These are phyloP conservation scores for Kuraishia ogatae DNA, from an alignment of 805 yeast species.

Conservation along the genomic window DNA sequence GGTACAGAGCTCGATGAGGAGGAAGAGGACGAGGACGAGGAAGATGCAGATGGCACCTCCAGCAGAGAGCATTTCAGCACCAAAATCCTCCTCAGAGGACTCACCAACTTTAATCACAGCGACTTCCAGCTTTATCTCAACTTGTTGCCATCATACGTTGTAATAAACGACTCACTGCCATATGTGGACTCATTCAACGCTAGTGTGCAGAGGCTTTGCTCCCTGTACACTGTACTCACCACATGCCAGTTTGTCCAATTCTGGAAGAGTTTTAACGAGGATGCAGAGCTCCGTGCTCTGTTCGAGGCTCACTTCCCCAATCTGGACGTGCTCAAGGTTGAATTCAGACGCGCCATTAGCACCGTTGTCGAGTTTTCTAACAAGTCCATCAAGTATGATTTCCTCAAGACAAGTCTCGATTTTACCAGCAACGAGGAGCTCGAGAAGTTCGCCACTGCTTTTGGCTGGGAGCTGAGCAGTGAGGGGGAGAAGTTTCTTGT, in stretches of 20 bases:
- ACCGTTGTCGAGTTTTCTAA: constrained; percentile 4
- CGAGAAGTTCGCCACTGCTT: neutral
- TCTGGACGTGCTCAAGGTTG: constrained; percentile 2
- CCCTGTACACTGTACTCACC: constrained; percentile 3
- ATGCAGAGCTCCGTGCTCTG: constrained; percentile 1
- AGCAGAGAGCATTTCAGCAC: constrained; percentile 30
- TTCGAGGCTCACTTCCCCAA: constrained; percentile 3
- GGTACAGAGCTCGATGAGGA: constrained; percentile 17
- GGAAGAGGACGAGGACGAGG: constrained; percentile 24
- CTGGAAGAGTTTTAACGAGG: constrained; percentile 6
- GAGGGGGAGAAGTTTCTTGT: constrained; percentile 1
- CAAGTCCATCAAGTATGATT: constrained; percentile 3
- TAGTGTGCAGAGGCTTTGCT: constrained; percentile 5
- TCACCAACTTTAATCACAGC: constrained; percentile 28
- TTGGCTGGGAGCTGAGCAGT: constrained; percentile 4
- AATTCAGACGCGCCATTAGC: constrained; percentile 6
- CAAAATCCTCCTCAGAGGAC: constrained; percentile 30
- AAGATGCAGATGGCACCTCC: constrained; percentile 20
- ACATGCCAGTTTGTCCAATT: constrained; percentile 5
- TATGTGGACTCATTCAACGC: constrained; percentile 8
- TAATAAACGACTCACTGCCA: constrained; percentile 5
- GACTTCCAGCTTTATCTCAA: constrained; percentile 37
- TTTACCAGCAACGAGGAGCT: constrained; percentile 2
- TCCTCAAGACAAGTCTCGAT: constrained; percentile 3
- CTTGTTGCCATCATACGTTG: constrained; percentile 28